These are phyloP conservation scores for Jatropha podagrica DNA, from an alignment of 441 rosid genomes.

Conservation along the genomic window DNA sequence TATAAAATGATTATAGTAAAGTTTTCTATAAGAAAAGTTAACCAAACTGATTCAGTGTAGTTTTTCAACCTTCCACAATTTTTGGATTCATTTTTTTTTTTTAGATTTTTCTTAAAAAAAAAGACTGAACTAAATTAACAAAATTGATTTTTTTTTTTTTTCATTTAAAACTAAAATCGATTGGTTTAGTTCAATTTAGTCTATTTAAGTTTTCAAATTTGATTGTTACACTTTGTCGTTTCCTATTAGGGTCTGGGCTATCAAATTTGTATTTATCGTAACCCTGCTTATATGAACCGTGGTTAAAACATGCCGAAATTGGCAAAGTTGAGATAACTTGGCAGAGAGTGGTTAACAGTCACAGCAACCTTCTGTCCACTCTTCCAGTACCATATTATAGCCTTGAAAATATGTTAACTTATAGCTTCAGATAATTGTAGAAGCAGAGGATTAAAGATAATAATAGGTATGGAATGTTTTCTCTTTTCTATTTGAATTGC, in stretches of 20 bases:
- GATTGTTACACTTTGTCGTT: slow-evolving; percentile 41
- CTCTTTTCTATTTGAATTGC: neutral
- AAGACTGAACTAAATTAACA: too few species aligned
- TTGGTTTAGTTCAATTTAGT: too few species aligned
- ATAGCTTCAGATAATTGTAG: too few species aligned
- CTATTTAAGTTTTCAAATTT: slow-evolving; percentile 3
- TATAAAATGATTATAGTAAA: too few species aligned
- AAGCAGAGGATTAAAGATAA: neutral
- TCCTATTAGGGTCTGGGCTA: slow-evolving; percentile 27
- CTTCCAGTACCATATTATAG: slow-evolving; percentile 24
- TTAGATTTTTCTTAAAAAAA: too few species aligned
- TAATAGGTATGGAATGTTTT: slow-evolving; percentile 25
- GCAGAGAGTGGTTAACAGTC: slow-evolving; percentile 52
- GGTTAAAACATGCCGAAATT: slow-evolving; percentile 22
- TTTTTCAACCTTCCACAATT: too few species aligned
- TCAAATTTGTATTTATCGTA: slow-evolving; percentile 3
- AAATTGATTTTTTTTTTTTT: too few species aligned
- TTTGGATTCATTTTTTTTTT: too few species aligned
- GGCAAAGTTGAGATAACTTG: slow-evolving; percentile 38
- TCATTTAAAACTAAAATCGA: too few species aligned
- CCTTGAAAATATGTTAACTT: neutral
- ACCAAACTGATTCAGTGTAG: too few species aligned
- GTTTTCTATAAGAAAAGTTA: too few species aligned
- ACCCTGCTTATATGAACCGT: slow-evolving; percentile 28
- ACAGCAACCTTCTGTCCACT: slow-evolving; percentile 37